Evolutionary conservation across 768 basidiomycete species (phyloP).

Genomic region (Candolleomyces efflorescens): DNA sequence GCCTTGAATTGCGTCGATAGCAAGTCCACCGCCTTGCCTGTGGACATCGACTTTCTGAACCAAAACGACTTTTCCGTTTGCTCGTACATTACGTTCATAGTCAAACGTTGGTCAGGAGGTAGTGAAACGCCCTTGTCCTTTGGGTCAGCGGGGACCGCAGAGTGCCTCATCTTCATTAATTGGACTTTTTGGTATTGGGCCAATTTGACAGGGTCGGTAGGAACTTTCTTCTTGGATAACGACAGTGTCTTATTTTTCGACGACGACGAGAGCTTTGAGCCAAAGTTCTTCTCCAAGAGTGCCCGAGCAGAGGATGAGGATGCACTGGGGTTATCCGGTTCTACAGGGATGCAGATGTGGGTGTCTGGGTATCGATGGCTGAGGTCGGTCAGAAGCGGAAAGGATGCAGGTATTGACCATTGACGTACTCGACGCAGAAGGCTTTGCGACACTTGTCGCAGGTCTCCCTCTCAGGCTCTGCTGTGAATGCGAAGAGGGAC

Average conservation of each 20-base stretch:
- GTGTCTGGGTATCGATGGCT: slow-evolving; percentile 67
- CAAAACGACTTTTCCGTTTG: slow-evolving; percentile 51
- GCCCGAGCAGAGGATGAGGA: slow-evolving; percentile 36
- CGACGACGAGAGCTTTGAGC: slow-evolving; percentile 14
- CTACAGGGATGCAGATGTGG: slow-evolving; percentile 46
- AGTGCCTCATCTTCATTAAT: slow-evolving; percentile 72
- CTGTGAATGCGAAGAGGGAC: slow-evolving; percentile 40
- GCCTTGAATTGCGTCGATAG: slow-evolving; percentile 1
- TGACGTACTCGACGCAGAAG: slow-evolving; percentile 59
- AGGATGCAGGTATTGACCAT: not conserved
- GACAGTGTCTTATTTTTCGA: slow-evolving; percentile 16
- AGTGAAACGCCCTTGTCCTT: slow-evolving; percentile 46
- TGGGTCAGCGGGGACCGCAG: slow-evolving; percentile 58
- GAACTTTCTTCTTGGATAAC: slow-evolving; percentile 24
- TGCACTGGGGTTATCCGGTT: slow-evolving; percentile 19
- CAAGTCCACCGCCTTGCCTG: not conserved
- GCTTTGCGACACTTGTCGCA: slow-evolving; percentile 52
- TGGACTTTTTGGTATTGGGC: slow-evolving; percentile 55
- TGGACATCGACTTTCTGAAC: slow-evolving; percentile 60
- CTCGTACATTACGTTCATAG: slow-evolving; percentile 42
- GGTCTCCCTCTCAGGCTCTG: slow-evolving; percentile 21
- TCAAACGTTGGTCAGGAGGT: slow-evolving; percentile 52
- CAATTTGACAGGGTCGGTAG: slow-evolving; percentile 49
- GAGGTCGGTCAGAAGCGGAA: not conserved
- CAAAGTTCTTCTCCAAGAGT: slow-evolving; percentile 51